Conservation (phyloP, 108 stramenopile genomes). For the Cyclotella baltica region DNA sequence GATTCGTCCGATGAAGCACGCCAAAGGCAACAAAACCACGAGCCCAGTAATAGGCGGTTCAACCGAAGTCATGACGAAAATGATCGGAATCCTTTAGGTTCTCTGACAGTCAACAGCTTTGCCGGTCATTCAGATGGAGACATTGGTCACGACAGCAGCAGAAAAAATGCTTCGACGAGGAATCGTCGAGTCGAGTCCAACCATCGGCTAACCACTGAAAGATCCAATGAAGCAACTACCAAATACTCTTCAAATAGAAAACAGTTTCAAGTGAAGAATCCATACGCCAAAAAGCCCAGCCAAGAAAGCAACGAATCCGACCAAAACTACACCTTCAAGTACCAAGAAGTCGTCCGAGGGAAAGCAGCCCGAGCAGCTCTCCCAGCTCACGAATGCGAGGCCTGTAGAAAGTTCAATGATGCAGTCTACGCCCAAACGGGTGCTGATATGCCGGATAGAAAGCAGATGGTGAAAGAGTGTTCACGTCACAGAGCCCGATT, state of each 20-base stretch:
- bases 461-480: conserved; percentile 48
- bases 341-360: conserved; percentile 58
- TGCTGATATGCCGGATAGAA: conserved; percentile 34
- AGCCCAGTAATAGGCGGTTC: background rate
- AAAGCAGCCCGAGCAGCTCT: conserved; percentile 40
- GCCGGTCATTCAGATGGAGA: background rate
- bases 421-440: conserved; percentile 41
- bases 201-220: too few relatives aligned
- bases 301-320: conserved; percentile 10
- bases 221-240: background rate
- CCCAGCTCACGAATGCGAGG: conserved; percentile 57
- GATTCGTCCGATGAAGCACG: background rate
- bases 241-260: conserved; percentile 3
- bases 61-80: background rate
- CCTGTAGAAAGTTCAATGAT: conserved; percentile 52
- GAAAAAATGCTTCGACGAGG: background rate
- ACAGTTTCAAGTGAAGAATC: conserved; percentile 9
- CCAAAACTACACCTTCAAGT: conserved; percentile 28
- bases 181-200: background rate
- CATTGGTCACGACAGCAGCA: background rate
- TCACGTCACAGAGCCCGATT: conserved; percentile 54
- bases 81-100: conserved; percentile 15
- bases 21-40: background rate
- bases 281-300: conserved; percentile 19
- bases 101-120: conserved; percentile 14